Evolutionary conservation across 768 basidiomycete species (phyloP).

Genomic region (Suillus subalutaceus): DNA sequence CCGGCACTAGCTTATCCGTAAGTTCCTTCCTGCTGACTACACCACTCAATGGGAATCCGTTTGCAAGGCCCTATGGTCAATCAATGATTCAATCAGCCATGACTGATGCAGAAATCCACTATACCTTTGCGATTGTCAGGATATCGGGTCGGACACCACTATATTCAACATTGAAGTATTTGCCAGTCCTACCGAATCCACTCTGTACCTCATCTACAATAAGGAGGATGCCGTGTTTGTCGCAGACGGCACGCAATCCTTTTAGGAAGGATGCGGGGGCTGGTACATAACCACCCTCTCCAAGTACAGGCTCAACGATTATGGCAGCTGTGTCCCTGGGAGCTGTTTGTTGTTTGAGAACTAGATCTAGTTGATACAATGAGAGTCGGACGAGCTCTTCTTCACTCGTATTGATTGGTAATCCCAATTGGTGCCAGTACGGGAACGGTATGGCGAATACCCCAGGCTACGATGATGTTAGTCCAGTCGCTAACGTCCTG

Average conservation of each 20-base stretch:
- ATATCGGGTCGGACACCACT: constrained; percentile 89
- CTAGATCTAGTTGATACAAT: constrained; percentile 80
- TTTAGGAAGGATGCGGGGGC: constrained; percentile 80
- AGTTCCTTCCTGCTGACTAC: constrained; percentile 80
- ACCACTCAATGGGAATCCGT: constrained; percentile 92
- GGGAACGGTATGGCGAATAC: constrained; percentile 84
- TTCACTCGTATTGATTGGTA: constrained; percentile 56
- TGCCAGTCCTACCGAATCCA: constrained; percentile 89
- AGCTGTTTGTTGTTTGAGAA: constrained; percentile 78
- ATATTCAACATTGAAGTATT: constrained; percentile 79
- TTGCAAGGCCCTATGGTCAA: constrained; percentile 66
- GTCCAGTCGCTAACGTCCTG: neutral
- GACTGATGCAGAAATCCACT: constrained; percentile 8
- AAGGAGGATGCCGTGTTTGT: constrained; percentile 82
- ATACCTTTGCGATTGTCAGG: constrained; percentile 84
- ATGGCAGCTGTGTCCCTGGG: constrained; percentile 92
- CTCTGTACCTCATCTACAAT: constrained; percentile 89
- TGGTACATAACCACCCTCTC: constrained; percentile 95
- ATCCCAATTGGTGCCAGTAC: constrained; percentile 86
- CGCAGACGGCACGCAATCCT: constrained; percentile 83
- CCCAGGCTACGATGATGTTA: constrained; percentile 60
- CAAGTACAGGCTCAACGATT: constrained; percentile 89
- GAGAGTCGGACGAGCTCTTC: constrained; percentile 62
- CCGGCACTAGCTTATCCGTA: constrained; percentile 76
- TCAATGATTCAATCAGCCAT: constrained; percentile 13